These are phyloP conservation scores for Entoloma clypeatum DNA, from an alignment of 1,284 basidiomycete species.

Conservation along the genomic window DNA sequence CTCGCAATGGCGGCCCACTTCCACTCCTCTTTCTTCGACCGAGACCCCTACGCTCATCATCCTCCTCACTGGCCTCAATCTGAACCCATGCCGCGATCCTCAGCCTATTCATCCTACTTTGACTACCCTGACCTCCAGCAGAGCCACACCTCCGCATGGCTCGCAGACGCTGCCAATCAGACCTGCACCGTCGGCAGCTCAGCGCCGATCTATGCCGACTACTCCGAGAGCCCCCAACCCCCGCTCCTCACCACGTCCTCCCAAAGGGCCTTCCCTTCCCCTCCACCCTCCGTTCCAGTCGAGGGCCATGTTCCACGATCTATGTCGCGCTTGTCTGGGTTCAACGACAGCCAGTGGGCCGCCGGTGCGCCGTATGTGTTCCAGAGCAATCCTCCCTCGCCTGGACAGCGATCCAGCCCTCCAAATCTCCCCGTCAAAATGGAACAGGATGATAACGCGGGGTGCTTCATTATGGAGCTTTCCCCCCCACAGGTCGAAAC, in stretches of 20 bases:
- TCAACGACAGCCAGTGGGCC: too few species aligned
- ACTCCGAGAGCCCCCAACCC: slow-evolving; percentile 15
- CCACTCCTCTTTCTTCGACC: neutral
- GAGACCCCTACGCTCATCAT: neutral
- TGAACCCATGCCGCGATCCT: neutral
- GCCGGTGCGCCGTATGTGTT: slow-evolving; percentile 12
- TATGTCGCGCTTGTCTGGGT: neutral
- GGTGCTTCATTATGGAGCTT: slow-evolving; percentile 40
- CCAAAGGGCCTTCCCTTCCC: neutral
- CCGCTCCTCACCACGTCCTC: neutral
- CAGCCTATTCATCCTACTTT: too few species aligned
- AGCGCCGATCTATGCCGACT: slow-evolving; percentile 2
- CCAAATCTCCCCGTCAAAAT: slow-evolving; percentile 31
- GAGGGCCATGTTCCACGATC: neutral
- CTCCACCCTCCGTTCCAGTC: neutral
- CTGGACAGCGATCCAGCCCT: slow-evolving; percentile 13
- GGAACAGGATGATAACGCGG: slow-evolving; percentile 31
- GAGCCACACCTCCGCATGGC: neutral
- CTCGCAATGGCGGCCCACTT: slow-evolving; percentile 4
- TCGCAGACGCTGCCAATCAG: neutral
- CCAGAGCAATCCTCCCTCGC: slow-evolving; percentile 1
- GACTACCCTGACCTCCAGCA: neutral
- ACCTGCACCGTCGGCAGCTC: neutral
- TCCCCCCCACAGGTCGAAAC: slow-evolving; percentile 18
- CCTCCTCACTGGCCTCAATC: neutral